Base-by-base conservation (phyloP, 257 asterid species). In the Ilex asprella region DNA sequence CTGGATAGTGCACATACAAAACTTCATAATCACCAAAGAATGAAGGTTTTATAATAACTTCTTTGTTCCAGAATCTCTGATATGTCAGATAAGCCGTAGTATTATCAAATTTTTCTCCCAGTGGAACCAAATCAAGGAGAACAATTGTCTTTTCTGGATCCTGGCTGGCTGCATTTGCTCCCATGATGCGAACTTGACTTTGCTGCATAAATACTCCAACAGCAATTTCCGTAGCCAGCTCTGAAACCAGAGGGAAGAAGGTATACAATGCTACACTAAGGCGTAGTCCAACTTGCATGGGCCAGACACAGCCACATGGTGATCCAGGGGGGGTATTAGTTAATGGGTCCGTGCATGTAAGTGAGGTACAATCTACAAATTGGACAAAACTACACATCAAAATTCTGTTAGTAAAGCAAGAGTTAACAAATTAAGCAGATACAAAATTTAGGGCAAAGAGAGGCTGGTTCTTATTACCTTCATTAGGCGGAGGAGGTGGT, bases 161-260 rank as follows among this genome's bases (percentile, higher is more conserved):
- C 57, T 83, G 89, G 67, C 56, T 82, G 31, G 88, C 95, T 67
- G 87, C 87, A 76, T 86, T 89, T 64, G 99, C 99, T 58, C 96
- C 99, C 95, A 86, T 83, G 55, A 92, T 85, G 30, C 91, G 96
- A 58, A 92, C 97, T 84, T 89, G 97, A 82, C 94, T 85, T 66
- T 71, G 89, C 72, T 79, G 80, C 83, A 89, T 68, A 65, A 74
- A 85, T n/a, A 80, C 86, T 56, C 99, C 97, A n/a, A 68, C 64
- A 54, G 94, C 81, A 62, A 92, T 78, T 73, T 89, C 99, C 14
- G 81, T 21, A 16, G 97, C 95, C 58, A 92, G 79, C 78, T 89
- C 95, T 12, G 96, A 80, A 53, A 92, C 96, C 71, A 85, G 74
- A 73, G 99, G 96, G 67, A 92, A 89, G 80, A 92, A 86, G 62